Percentiles rank a stretch among this genome's conserved stretches.
phyloP scores from a whole-genome alignment of 2,329 filamentous ascomycete genomes.

The Cryphonectria parasitica region DNA sequence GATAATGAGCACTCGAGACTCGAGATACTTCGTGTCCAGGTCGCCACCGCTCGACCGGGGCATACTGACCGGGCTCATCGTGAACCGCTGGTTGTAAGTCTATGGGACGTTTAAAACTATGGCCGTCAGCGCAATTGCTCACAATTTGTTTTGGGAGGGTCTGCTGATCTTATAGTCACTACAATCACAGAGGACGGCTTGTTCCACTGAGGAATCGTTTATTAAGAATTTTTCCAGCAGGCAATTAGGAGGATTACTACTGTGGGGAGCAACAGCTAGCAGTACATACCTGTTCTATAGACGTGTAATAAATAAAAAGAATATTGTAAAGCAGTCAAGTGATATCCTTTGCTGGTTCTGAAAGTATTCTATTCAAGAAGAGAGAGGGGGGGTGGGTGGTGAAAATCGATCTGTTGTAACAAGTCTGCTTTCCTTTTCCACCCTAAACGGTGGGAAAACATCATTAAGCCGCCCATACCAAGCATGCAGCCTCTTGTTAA shows the following conservation, averaged over 20 bases:
- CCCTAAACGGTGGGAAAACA: background rate
- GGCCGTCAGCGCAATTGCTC: background rate
- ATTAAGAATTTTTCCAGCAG: background rate
- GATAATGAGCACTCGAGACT: slow-evolving; percentile 84
- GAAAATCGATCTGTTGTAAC: background rate
- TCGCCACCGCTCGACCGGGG: slow-evolving; percentile 6
- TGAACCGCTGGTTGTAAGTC: background rate
- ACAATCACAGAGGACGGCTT: background rate
- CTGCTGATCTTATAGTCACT: background rate
- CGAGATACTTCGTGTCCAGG: slow-evolving; percentile 53
- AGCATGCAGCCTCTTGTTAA: slow-evolving; percentile 10
- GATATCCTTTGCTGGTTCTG: background rate
- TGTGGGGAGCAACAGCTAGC: background rate
- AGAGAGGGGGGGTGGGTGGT: too few relatives aligned
- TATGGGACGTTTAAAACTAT: background rate
- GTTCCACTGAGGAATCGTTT: background rate
- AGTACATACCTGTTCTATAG: background rate
- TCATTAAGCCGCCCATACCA: slow-evolving; percentile 3
- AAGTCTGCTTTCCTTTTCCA: slow-evolving; percentile 1
- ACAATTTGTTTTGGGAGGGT: background rate
- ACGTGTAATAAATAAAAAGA: background rate
- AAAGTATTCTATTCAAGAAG: background rate
- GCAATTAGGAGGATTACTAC: background rate
- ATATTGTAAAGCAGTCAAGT: background rate
- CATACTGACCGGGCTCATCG: slow-evolving; percentile 7